Conservation (phyloP, 345 rosid species). For the Turnera subulata region DNA sequence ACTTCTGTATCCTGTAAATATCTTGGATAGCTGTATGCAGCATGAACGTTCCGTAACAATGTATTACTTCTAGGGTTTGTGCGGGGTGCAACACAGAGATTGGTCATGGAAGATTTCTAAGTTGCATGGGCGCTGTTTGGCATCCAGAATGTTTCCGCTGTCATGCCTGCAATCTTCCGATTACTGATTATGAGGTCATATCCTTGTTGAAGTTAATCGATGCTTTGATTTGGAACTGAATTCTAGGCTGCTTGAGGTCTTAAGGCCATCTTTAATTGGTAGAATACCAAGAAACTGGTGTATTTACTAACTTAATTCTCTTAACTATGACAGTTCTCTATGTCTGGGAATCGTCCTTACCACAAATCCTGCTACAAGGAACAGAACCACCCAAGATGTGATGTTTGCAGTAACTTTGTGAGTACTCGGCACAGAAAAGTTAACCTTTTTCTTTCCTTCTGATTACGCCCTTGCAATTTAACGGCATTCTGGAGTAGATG, state of each 20-base stretch:
- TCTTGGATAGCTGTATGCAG: not conserved
- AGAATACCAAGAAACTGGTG: not conserved
- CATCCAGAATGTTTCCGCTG: slow-evolving; percentile 91
- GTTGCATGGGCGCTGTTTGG: slow-evolving; percentile 78
- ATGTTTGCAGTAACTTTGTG: slow-evolving; percentile 80
- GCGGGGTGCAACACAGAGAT: slow-evolving; percentile 90
- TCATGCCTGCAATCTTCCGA: slow-evolving; percentile 64
- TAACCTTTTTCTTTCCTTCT: no score
- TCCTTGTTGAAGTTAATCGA: slow-evolving; percentile 3
- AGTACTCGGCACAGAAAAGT: slow-evolving; percentile 30
- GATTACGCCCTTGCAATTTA: no score
- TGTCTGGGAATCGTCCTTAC: slow-evolving; percentile 66
- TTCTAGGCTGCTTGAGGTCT: slow-evolving; percentile 10
- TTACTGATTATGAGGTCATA: slow-evolving; percentile 67
- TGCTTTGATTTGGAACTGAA: slow-evolving; percentile 8
- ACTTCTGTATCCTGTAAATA: not conserved
- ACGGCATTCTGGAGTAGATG: no score
- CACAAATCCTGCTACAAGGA: slow-evolving; percentile 88
- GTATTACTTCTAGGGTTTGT: slow-evolving; percentile 57
- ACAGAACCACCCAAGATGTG: slow-evolving; percentile 84
- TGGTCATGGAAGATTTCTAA: slow-evolving; percentile 79
- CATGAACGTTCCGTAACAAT: slow-evolving; percentile 16
- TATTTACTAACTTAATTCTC: slow-evolving; percentile 19
- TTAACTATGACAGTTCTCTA: slow-evolving; percentile 58
- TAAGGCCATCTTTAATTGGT: slow-evolving; percentile 4